phyloP scores from a whole-genome alignment of 805 yeast species.

The Huiozyma naganishii region DNA sequence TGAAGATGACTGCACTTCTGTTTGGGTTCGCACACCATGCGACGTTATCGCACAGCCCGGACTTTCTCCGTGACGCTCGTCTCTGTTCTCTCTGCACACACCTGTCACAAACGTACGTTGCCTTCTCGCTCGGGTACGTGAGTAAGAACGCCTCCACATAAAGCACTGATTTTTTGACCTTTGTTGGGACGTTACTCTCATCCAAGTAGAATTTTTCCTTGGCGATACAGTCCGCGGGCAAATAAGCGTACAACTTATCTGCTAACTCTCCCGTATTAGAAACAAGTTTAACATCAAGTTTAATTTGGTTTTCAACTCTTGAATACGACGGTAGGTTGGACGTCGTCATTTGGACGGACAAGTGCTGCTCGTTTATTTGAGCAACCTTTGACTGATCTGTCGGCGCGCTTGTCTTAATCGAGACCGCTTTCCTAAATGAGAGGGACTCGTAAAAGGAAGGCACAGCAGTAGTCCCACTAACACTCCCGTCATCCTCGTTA shows the following conservation, averaged over 20 bases:
- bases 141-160: constrained; percentile 72
- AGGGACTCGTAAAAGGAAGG: too few relatives aligned
- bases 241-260: constrained; percentile 54
- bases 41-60: constrained; percentile 60
- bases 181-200: constrained; percentile 32
- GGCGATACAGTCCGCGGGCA: constrained; percentile 81
- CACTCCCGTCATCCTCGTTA: too few relatives aligned
- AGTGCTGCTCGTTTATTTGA: constrained; percentile 13
- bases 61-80: constrained; percentile 85
- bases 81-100: constrained; percentile 90
- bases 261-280: constrained; percentile 42
- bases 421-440: too few relatives aligned
- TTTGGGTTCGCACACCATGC: constrained; percentile 69
- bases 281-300: constrained; percentile 46
- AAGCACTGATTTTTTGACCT: constrained; percentile 43
- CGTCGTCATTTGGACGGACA: constrained; percentile 38
- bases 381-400: too few relatives aligned
- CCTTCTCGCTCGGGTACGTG: constrained; percentile 37
- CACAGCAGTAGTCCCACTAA: too few relatives aligned
- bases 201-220: constrained; percentile 71
- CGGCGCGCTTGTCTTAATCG: too few relatives aligned
- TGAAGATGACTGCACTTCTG: constrained; percentile 80
- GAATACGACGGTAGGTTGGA: constrained; percentile 66
- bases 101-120: constrained; percentile 75
- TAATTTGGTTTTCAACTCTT: constrained; percentile 93